Evolutionary conservation across 163 green algal species (phyloP), one percentile per base, ranked within the genome.

Genomic region (Prototheca wickerhamii): DNA sequence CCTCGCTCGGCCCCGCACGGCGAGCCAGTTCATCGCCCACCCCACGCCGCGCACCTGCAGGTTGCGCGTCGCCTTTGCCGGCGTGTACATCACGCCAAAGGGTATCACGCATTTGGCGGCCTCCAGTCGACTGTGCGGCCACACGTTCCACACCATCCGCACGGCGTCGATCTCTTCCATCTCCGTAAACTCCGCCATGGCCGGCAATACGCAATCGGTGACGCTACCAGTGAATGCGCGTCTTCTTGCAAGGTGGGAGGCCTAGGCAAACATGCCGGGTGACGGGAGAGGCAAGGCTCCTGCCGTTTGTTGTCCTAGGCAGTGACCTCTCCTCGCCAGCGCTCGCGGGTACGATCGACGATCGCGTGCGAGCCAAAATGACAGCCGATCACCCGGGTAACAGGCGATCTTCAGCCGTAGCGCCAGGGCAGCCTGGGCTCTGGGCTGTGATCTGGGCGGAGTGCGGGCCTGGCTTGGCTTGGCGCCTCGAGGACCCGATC

Each of bases 41-140:
- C 37, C 37, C 37, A 44, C 10, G 6, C 32, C 6, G 31, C 60
- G n/a, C 37, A 72, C 90, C 75, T 87, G 89, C 79, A 96, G 90
- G 61, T 88, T 79, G 2, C 74, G 67, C 33, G 95, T 72, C 30
- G 72, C 61, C 69, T 94, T 95, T 63, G 84, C 86, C 8, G 92
- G 92, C 3, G 89, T 95, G 73, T 96, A 96, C 2, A 98, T 46
- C 3, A 85, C 84, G 32, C 74, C 86, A 68, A 98, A 96, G 1
- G 93, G 93, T 10, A 98, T 84, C n/a, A 97, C 90, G 65, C 88
- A 95, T 71, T 96, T 95, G 1, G 91, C 91, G 2, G 93, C 93
- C 71, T 98, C 91, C 46, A 97, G 67, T 56, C 90, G 87, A 76
- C 68, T 88, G 67, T 86, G 82, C 1, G 90, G 90, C 90, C 90